Evolutionary conservation across 2,329 filamentous ascomycete species (phyloP).

Genomic region (Botrytis cinerea): DNA sequence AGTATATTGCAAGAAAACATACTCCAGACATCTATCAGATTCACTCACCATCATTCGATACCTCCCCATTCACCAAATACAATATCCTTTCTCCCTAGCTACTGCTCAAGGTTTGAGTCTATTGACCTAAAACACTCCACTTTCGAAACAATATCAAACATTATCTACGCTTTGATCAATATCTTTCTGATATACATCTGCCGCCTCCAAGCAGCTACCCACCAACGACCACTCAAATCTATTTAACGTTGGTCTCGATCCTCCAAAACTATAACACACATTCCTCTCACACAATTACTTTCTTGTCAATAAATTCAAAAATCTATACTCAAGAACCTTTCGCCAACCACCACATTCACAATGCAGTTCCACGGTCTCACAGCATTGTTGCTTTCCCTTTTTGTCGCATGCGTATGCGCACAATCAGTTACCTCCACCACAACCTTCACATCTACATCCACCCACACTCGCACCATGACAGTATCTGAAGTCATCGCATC

Average conservation of each 20-base stretch:
- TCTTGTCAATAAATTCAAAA: conserved; percentile 18
- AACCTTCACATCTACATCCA: conserved; percentile 14
- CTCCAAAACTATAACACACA: conserved; percentile 7
- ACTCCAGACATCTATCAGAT: background rate
- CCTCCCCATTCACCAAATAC: background rate
- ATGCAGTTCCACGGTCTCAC: conserved; percentile 21
- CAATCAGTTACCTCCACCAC: conserved; percentile 2
- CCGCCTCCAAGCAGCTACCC: conserved; percentile 1
- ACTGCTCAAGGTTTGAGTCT: conserved; percentile 4
- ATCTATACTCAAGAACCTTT: background rate
- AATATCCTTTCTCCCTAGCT: background rate
- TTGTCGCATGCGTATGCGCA: conserved; percentile 22
- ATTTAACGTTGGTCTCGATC: conserved; percentile 4
- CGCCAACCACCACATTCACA: conserved; percentile 1
- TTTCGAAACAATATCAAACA: conserved; percentile 12
- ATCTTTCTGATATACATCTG: conserved; percentile 19
- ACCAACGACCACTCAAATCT: background rate
- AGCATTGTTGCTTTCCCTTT: conserved; percentile 20
- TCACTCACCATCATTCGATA: conserved; percentile 3
- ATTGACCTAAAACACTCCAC: conserved; percentile 8
- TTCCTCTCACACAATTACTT: background rate
- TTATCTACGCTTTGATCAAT: conserved; percentile 10
- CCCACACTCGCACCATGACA: conserved; percentile 16
- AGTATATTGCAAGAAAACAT: background rate
- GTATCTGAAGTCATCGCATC: conserved; percentile 19